Evolutionary conservation across 1,284 basidiomycete species (phyloP).

Genomic region (Nidula niveotomentosa): DNA sequence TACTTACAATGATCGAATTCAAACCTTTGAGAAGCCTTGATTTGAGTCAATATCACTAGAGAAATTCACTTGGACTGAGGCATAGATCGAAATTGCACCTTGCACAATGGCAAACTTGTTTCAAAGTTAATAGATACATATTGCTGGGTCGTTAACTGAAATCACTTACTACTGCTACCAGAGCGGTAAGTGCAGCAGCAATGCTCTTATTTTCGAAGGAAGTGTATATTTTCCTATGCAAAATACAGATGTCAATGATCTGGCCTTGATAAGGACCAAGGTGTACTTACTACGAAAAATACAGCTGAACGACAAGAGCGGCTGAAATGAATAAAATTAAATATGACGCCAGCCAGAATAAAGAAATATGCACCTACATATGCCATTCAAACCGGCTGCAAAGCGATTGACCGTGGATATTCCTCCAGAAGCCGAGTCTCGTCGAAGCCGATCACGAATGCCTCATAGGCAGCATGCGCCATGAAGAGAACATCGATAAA

Average conservation of each 20-base stretch:
- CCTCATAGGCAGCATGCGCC: neutral
- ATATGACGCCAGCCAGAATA: neutral
- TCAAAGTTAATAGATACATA: neutral
- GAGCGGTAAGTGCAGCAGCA: neutral
- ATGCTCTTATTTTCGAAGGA: neutral
- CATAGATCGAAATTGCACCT: neutral
- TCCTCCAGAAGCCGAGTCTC: neutral
- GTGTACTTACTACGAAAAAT: neutral
- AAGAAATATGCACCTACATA: neutral
- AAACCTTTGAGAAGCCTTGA: neutral
- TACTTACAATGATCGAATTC: neutral
- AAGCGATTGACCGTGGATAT: neutral
- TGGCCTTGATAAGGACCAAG: neutral
- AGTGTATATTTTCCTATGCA: neutral
- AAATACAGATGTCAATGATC: neutral
- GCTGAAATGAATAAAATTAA: neutral
- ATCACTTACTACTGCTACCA: neutral
- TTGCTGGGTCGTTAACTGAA: neutral
- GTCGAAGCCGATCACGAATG: neutral
- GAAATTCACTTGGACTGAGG: neutral
- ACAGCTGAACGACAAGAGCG: neutral
- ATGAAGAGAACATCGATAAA: neutral
- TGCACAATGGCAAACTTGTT: neutral
- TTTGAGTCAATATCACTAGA: neutral
- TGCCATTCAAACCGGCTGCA: neutral